These are phyloP conservation scores for Silene uniflora DNA, from an alignment of 148 eudicot genomes.

Conservation along the genomic window DNA sequence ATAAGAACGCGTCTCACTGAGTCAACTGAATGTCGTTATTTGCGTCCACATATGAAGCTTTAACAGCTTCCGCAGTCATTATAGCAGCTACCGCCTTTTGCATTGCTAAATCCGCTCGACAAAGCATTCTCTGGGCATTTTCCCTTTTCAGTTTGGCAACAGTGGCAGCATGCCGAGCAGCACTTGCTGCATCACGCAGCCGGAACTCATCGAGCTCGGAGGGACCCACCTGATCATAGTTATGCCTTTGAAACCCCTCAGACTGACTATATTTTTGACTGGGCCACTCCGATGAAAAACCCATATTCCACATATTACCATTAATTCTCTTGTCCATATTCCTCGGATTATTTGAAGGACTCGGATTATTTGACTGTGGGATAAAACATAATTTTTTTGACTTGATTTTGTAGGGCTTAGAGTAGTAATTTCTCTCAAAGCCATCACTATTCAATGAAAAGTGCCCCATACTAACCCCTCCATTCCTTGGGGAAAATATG, in stretches of 20 bases:
- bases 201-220: constrained; percentile 76
- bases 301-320: constrained; percentile 33
- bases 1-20: constrained; percentile 18
- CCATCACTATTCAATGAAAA: constrained; percentile 50
- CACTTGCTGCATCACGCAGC: constrained; percentile 75
- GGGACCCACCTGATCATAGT: constrained; percentile 48
- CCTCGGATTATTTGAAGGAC: constrained; percentile 42
- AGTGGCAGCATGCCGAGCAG: constrained; percentile 67
- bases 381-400: constrained; percentile 45
- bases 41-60: constrained; percentile 38
- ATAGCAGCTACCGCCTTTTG: constrained; percentile 83
- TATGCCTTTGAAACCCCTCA: constrained; percentile 39
- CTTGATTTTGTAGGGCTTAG: constrained; percentile 51
- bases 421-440: constrained; percentile 51
- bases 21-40: constrained; percentile 29
- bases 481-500: constrained; percentile 56
- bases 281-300: constrained; percentile 40
- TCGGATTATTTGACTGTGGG: constrained; percentile 33
- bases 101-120: constrained; percentile 77
- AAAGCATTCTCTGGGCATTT: constrained; percentile 70
- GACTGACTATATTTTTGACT: constrained; percentile 39
- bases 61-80: constrained; percentile 80
- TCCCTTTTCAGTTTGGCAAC: constrained; percentile 81
- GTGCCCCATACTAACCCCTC: constrained; percentile 37
- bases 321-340: constrained; percentile 40